Base-by-base conservation (phyloP, 2,329 filamentous ascomycete genomes). In the Hyphodiscus sp. region DNA sequence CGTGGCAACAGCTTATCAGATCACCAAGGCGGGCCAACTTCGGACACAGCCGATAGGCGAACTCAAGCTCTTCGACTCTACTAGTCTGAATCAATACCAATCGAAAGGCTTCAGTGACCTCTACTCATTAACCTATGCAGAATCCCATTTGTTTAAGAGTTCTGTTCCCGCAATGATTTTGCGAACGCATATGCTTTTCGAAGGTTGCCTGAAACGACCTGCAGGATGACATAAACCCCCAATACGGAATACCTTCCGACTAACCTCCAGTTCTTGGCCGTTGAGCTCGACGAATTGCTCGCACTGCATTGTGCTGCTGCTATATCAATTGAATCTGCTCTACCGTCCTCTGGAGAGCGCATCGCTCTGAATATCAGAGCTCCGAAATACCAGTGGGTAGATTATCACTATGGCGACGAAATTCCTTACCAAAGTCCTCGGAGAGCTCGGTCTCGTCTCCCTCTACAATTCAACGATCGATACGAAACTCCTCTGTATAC, bases 401-500 rank as follows among this genome's bases (percentile, higher is more conserved):
- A 38, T 13, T 13, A 15, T 30, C 41, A 51, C 52, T 48, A 66
- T 65, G 63, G 54, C 59, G 18, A 52, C 54, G n/a, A 55, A 45
- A 47, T 58, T 56, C 26, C 18, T 62, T 15, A 18, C 38, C 19
- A 61, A 57, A 43, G 49, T 54, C 42, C 51, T 69, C 29, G 65
- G 68, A 15, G 76, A 79, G 62, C 60, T 75, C n/a, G 76, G 76
- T 48, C 61, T 80, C 18, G 58, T 68, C 15, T 70, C 76, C 7
- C 64, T 80, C 26, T 64, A 69, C 58, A 50, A 58, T 23, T 74
- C 76, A 0, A 58, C 69, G 5, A 64, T 63, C 46, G 80, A 85
- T 63, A 73, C 77, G 56, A 81, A 83, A 60, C 68, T 85, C 2
- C 75, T 85, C 19, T 80, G 77, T 56, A 56, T 75, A 5, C 78